Percentiles rank a stretch among this genome's conserved stretches.
Conservation (phyloP, 2,329 filamentous ascomycete genomes). For the Fusarium paranaense region DNA sequence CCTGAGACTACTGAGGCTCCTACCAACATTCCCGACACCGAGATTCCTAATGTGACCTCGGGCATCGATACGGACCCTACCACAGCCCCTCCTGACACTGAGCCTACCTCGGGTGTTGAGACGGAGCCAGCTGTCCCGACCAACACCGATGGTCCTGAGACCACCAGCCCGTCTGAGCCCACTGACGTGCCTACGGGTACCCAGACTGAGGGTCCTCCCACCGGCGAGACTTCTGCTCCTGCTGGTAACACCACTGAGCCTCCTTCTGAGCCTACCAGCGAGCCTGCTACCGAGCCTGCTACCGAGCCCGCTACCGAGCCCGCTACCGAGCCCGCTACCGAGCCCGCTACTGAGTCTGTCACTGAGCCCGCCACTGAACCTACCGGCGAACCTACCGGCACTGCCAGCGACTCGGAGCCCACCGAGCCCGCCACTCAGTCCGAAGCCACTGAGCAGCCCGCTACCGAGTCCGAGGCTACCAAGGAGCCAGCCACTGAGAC, state of each 20-base stretch:
- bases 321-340: constrained; percentile 14
- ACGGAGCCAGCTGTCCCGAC: constrained; percentile 23
- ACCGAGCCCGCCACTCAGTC: constrained; percentile 17
- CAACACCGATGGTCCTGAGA: constrained; percentile 19
- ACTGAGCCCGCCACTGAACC: background rate
- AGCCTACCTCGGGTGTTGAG: constrained; percentile 12
- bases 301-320: constrained; percentile 24
- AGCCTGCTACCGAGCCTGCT: constrained; percentile 5
- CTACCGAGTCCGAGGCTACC: constrained; percentile 10
- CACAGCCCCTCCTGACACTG: constrained; percentile 2
- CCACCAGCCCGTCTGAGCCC: constrained; percentile 14
- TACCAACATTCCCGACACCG: constrained; percentile 23
- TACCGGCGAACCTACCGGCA: background rate
- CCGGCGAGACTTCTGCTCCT: background rate
- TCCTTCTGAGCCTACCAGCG: background rate
- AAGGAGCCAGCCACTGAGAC: constrained; percentile 19
- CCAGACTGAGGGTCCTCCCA: background rate
- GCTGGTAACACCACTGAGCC: background rate
- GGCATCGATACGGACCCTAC: constrained; percentile 8
- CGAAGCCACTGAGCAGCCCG: background rate
- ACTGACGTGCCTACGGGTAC: background rate
- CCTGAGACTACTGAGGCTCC: background rate
- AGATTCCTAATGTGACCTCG: constrained; percentile 7
- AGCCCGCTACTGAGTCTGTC: constrained; percentile 21
- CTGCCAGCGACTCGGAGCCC: constrained; percentile 12